phyloP scores from a whole-genome alignment of 2,329 filamentous ascomycete species.

The Fragosphaeria purpurea region DNA sequence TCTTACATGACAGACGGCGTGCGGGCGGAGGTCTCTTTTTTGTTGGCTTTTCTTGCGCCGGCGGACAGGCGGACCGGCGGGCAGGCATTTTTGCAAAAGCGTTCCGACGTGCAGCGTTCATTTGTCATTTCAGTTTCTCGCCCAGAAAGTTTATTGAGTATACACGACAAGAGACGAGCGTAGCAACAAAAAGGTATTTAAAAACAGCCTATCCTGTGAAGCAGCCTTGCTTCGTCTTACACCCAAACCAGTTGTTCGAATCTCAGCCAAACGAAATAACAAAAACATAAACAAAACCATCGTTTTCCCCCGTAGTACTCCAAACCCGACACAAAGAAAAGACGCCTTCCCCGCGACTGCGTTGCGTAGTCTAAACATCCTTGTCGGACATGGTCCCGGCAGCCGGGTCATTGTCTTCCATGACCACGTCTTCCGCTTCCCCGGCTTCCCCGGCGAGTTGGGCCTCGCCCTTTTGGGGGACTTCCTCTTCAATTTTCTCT shows the following conservation, averaged over 20 bases:
- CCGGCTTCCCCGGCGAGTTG: background rate
- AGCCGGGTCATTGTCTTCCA: constrained; percentile 1
- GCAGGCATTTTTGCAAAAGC: background rate
- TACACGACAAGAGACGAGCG: background rate
- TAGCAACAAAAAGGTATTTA: background rate
- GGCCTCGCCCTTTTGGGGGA: background rate
- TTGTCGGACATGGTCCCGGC: no score
- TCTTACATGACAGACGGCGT: background rate
- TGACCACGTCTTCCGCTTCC: constrained; percentile 2
- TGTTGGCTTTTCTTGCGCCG: background rate
- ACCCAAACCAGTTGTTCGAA: no score
- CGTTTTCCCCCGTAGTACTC: no score
- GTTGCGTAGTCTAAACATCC: no score
- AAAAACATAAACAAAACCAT: no score
- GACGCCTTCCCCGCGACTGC: no score
- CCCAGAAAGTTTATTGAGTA: background rate
- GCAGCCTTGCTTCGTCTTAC: no score
- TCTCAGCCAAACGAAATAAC: no score
- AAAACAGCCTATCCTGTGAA: no score
- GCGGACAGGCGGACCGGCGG: background rate
- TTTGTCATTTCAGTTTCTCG: no score
- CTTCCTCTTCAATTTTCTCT: constrained; percentile 3
- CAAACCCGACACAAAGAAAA: no score
- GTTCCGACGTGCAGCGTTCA: no score
- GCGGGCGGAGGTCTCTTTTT: background rate